These are phyloP conservation scores for Pythium guiyangense DNA, from an alignment of 352 stramenopile species.

Conservation along the genomic window DNA sequence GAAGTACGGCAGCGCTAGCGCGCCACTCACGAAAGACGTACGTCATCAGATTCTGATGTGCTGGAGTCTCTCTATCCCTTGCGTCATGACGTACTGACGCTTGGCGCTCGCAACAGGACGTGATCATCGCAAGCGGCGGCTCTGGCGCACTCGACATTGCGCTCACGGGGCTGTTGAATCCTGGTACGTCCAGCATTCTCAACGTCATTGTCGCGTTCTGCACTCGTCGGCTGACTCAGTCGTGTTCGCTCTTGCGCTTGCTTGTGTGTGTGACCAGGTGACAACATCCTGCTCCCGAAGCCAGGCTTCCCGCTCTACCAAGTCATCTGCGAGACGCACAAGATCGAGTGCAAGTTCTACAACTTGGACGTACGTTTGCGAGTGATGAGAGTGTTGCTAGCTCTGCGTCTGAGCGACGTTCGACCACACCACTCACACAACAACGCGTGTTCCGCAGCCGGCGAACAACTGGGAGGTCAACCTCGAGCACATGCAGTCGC, in stretches of 20 bases:
- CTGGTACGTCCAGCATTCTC: conserved; percentile 16
- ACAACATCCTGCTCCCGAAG: conserved; percentile 92
- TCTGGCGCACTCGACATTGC: conserved; percentile 93
- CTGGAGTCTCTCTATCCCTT: background rate
- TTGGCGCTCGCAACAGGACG: conserved; percentile 39
- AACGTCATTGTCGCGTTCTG: too few species aligned
- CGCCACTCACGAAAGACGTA: conserved; percentile 76
- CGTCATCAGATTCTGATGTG: too few species aligned
- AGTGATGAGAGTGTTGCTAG: background rate
- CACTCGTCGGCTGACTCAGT: too few species aligned
- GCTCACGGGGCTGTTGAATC: conserved; percentile 88
- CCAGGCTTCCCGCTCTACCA: conserved; percentile 95
- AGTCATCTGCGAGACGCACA: conserved; percentile 91
- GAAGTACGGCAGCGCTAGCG: conserved; percentile 53
- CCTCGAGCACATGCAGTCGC: conserved; percentile 86
- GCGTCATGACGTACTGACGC: background rate
- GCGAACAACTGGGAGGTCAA: conserved; percentile 92
- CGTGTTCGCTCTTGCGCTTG: background rate
- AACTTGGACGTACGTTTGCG: conserved; percentile 43
- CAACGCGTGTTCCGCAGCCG: conserved; percentile 28
- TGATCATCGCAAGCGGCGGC: conserved; percentile 92
- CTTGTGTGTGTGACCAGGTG: conserved; percentile 22
- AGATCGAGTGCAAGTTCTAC: conserved; percentile 92
- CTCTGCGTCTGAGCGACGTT: too few species aligned
- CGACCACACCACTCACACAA: background rate